Conservation (phyloP, 805 yeast species). For the Yarrowia deformans region DNA sequence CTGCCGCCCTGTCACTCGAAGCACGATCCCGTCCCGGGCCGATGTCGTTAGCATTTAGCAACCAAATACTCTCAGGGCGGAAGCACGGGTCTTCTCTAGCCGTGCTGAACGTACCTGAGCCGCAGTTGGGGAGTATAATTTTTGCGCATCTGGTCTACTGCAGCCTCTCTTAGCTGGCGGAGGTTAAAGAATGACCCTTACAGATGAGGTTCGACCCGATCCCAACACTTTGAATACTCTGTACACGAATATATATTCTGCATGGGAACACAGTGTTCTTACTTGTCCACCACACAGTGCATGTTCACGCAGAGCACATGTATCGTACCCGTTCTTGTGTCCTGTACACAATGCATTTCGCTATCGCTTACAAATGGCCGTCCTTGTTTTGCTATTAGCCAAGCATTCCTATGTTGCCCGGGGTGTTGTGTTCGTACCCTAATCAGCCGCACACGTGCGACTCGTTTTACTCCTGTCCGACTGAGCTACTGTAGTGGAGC, state of each 20-base stretch:
- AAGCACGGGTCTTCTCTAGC: conserved; percentile 35
- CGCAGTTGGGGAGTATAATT: conserved; percentile 29
- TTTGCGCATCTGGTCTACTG: conserved; percentile 22
- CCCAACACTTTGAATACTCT: neutral
- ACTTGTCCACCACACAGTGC: too few species aligned
- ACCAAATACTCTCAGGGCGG: conserved; percentile 36
- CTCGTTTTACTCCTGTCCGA: conserved; percentile 25
- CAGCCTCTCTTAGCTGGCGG: conserved; percentile 5
- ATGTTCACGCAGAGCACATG: neutral
- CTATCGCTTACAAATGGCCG: neutral
- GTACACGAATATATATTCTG: too few species aligned
- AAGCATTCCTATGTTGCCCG: conserved; percentile 10
- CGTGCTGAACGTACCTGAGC: conserved; percentile 35
- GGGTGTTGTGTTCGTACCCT: conserved; percentile 14
- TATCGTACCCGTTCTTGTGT: too few species aligned
- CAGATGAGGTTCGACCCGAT: conserved; percentile 2
- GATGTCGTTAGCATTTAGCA: conserved; percentile 19
- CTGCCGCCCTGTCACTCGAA: neutral
- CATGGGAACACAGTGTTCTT: too few species aligned
- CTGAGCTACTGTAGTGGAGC: conserved; percentile 11
- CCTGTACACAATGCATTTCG: too few species aligned
- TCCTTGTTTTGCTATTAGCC: neutral
- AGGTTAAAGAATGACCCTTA: conserved; percentile 32
- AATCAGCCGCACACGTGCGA: conserved; percentile 36
- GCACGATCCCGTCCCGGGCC: neutral